phyloP scores from a whole-genome alignment of 2,329 filamentous ascomycete genomes.

The Calonectria hawksworthii region DNA sequence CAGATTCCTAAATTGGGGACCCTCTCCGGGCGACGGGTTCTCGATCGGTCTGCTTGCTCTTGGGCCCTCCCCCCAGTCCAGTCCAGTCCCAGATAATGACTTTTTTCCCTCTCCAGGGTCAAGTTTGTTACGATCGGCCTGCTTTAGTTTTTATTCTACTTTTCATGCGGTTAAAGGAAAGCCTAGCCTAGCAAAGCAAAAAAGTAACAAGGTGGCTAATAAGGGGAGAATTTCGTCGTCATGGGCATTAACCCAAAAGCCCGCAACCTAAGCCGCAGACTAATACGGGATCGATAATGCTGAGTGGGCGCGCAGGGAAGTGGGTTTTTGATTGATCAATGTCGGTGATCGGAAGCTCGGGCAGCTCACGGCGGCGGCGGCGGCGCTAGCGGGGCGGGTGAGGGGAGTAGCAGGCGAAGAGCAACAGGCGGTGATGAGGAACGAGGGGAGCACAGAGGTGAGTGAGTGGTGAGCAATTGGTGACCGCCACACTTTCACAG shows the following conservation, averaged over 20 bases:
- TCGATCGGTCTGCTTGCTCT: not conserved
- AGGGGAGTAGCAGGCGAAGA: not conserved
- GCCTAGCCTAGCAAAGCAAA: not conserved
- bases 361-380: not conserved
- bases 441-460: not conserved
- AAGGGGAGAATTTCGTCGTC: not conserved
- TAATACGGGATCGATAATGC: not conserved
- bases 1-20: conserved; percentile 27
- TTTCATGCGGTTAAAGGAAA: not conserved
- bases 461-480: not conserved
- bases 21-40: not conserved
- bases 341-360: not conserved
- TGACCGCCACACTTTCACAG: conserved; percentile 2
- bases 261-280: conserved; percentile 1
- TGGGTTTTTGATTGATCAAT: not conserved
- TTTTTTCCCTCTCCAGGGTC: not conserved
- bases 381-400: not conserved
- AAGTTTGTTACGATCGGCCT: not conserved
- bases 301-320: not conserved
- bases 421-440: not conserved
- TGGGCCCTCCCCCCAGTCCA: not conserved
- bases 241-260: not conserved
- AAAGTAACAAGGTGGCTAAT: not conserved
- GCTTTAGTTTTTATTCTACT: not conserved
- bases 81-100: not conserved